Percentiles rank a stretch among this genome's conserved stretches.
Evolutionary conservation across 306 rosid genomes (phyloP).

Genomic region (Begonia masoniana): DNA sequence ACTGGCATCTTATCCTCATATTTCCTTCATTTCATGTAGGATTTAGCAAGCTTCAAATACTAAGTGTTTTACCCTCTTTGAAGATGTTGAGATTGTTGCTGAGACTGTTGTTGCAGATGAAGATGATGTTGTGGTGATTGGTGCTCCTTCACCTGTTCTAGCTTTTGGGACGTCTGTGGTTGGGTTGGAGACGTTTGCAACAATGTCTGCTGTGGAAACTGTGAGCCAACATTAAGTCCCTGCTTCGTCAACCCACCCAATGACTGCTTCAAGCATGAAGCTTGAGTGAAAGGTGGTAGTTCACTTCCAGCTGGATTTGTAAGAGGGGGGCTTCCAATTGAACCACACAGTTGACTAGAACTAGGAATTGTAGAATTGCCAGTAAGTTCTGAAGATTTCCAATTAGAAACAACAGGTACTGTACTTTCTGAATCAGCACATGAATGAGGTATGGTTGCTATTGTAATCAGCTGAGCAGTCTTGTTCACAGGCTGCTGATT

Average conservation of each 20-base stretch:
- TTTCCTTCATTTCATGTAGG: constrained; percentile 52
- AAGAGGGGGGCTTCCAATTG: constrained; percentile 41
- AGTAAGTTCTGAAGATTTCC: constrained; percentile 55
- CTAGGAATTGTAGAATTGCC: constrained; percentile 37
- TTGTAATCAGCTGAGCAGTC: constrained; percentile 33
- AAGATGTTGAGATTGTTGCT: constrained; percentile 43
- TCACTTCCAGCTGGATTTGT: constrained; percentile 52
- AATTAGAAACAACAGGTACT: constrained; percentile 40
- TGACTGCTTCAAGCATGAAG: constrained; percentile 44
- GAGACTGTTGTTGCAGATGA: constrained; percentile 33
- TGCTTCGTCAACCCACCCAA: constrained; percentile 55
- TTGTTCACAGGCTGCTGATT: constrained; percentile 47
- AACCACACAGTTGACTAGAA: constrained; percentile 33
- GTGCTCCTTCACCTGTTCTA: not conserved
- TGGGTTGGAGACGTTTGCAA: constrained; percentile 39
- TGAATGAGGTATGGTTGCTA: constrained; percentile 37
- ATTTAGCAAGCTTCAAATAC: constrained; percentile 28
- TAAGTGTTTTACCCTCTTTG: constrained; percentile 39
- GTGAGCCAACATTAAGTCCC: constrained; percentile 54
- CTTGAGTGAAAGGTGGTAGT: constrained; percentile 34
- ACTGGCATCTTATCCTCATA: constrained; percentile 37
- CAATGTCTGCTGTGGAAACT: constrained; percentile 50
- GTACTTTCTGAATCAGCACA: constrained; percentile 34
- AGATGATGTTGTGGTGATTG: not conserved
- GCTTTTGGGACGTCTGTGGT: constrained; percentile 42